Percentiles rank a stretch among this genome's conserved stretches.
Conservation (phyloP, 257 asterid genomes). For the Solanum appendiculatum region DNA sequence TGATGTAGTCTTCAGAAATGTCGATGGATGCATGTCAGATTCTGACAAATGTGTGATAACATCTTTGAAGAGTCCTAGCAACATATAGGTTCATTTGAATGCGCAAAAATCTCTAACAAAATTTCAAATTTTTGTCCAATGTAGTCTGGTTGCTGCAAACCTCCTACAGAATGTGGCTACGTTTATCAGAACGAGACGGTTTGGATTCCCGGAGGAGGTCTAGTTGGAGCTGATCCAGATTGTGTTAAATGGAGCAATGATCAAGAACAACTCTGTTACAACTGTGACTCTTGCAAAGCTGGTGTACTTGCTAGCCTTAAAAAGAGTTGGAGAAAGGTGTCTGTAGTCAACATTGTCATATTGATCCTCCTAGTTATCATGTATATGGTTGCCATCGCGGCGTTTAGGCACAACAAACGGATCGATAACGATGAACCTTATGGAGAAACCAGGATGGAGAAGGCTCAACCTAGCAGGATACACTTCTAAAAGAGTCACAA, state of each 20-base stretch:
- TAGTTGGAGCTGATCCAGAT: constrained; percentile 35
- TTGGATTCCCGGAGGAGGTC: constrained; percentile 41
- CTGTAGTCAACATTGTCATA: constrained; percentile 57
- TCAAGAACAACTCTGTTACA: constrained; percentile 51
- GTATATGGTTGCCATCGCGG: constrained; percentile 56
- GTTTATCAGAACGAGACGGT: constrained; percentile 52
- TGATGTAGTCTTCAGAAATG: not conserved
- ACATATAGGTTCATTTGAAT: not conserved
- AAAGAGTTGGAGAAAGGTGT: constrained; percentile 85
- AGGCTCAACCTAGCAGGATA: constrained; percentile 73
- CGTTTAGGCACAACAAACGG: constrained; percentile 63
- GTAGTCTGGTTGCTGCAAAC: constrained; percentile 96
- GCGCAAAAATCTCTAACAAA: not conserved
- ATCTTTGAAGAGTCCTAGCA: not conserved
- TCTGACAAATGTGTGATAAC: not conserved
- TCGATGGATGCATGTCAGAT: not conserved
- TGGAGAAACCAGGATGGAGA: constrained; percentile 86
- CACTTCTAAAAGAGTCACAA: constrained; percentile 46
- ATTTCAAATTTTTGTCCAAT: not conserved
- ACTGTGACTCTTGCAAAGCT: constrained; percentile 76
- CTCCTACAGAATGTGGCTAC: constrained; percentile 71
- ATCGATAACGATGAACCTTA: constrained; percentile 58
- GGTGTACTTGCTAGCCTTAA: constrained; percentile 78
- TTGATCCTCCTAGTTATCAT: constrained; percentile 49
- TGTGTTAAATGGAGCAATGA: constrained; percentile 66